Percentiles rank a stretch among this genome's conserved stretches.
Conservation (phyloP, 345 rosid species). For the Noccaea bulbosa region DNA sequence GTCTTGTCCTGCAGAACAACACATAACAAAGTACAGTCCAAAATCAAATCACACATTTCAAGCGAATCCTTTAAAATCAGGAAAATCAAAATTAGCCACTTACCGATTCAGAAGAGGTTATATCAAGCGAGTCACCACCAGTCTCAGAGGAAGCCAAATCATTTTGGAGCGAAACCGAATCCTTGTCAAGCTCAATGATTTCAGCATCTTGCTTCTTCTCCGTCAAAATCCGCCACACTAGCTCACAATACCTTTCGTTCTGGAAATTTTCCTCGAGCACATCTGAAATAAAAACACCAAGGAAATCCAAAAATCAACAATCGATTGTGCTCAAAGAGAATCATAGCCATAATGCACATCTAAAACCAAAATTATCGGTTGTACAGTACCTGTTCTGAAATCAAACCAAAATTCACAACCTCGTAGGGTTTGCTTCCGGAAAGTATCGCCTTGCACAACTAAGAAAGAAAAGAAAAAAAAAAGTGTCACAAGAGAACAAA, state of each 20-base stretch:
- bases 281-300: conserved; percentile 46
- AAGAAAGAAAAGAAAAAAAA: not conserved
- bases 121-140: conserved; percentile 52
- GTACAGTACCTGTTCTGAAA: conserved; percentile 53
- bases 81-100: conserved; percentile 39
- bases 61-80: no score
- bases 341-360: not conserved
- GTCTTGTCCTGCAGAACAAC: conserved; percentile 42
- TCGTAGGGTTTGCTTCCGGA: conserved; percentile 41
- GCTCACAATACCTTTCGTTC: conserved; percentile 61
- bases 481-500: conserved; percentile 14
- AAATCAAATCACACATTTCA: not conserved
- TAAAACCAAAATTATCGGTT: not conserved
- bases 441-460: conserved; percentile 47
- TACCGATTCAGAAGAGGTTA: conserved; percentile 57
- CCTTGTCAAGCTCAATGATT: conserved; percentile 57
- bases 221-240: conserved; percentile 57
- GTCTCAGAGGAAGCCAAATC: conserved; percentile 56
- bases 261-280: conserved; percentile 59
- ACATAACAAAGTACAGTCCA: conserved; percentile 5
- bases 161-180: conserved; percentile 48
- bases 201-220: conserved; percentile 56
- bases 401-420: conserved; percentile 52
- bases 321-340: conserved; percentile 8
- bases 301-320: conserved; percentile 9